phyloP scores from a whole-genome alignment of 2,329 filamentous ascomycete genomes.

The Myriosclerotinia duriaeana region DNA sequence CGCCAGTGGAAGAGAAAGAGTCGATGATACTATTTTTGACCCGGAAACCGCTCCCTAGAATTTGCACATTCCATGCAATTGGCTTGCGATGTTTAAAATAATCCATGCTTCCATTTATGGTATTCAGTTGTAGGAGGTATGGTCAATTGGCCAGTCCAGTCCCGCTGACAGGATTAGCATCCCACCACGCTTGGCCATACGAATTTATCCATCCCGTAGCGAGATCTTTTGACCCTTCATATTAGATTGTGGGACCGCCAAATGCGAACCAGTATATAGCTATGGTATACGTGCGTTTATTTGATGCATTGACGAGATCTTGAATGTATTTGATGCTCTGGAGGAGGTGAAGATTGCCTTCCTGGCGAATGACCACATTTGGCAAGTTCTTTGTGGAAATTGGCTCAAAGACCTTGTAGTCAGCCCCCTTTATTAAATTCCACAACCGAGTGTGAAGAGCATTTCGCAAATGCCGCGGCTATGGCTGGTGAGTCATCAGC shows the following conservation, averaged over 20 bases:
- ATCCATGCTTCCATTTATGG: constrained; percentile 42
- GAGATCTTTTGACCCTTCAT: constrained; percentile 42
- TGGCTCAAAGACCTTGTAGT: constrained; percentile 47
- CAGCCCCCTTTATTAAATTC: constrained; percentile 44
- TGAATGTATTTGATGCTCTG: constrained; percentile 45
- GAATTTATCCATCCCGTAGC: constrained; percentile 48
- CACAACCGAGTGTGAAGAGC: constrained; percentile 42
- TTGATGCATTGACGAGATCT: constrained; percentile 41
- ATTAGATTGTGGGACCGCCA: constrained; percentile 40
- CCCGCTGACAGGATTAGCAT: constrained; percentile 44
- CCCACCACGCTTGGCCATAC: constrained; percentile 49
- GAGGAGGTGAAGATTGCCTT: constrained; percentile 47
- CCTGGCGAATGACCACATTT: constrained; percentile 46
- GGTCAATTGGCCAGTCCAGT: constrained; percentile 45
- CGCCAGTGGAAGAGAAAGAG: constrained; percentile 22
- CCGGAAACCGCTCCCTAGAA: constrained; percentile 45
- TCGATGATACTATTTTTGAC: constrained; percentile 45
- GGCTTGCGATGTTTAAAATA: constrained; percentile 47
- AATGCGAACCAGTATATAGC: constrained; percentile 44
- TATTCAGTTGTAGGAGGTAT: constrained; percentile 45
- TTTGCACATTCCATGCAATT: constrained; percentile 46
- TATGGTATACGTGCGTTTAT: constrained; percentile 36
- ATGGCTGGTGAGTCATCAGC: constrained; percentile 46
- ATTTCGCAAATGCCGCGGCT: constrained; percentile 42
- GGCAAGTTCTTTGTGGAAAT: constrained; percentile 44